Conservation (phyloP, 768 basidiomycete genomes). For the Lactarius sp. region DNA sequence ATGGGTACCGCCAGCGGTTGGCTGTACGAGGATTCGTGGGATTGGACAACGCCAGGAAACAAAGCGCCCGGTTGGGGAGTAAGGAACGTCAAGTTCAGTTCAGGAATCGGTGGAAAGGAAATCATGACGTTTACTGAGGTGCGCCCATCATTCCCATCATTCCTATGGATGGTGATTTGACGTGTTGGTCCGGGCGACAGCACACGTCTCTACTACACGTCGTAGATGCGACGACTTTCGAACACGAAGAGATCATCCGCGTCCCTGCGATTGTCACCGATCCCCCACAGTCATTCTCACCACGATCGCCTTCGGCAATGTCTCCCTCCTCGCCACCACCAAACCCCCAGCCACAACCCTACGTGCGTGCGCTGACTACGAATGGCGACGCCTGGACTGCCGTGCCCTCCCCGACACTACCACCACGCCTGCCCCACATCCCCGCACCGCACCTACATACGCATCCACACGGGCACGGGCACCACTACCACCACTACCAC, state of each 20-base stretch:
- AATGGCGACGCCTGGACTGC: neutral
- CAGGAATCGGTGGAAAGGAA: slow-evolving; percentile 56
- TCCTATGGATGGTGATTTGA: neutral
- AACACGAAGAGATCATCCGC: slow-evolving; percentile 63
- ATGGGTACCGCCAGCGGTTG: slow-evolving; percentile 47
- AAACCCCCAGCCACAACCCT: slow-evolving; percentile 16
- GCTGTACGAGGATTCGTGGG: slow-evolving; percentile 60
- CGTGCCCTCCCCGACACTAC: neutral
- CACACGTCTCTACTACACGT: slow-evolving; percentile 80
- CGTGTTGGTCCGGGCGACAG: slow-evolving; percentile 34
- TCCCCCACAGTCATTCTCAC: slow-evolving; percentile 22
- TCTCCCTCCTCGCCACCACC: neutral
- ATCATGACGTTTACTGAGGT: slow-evolving; percentile 91
- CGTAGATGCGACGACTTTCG: slow-evolving; percentile 81
- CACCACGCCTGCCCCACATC: slow-evolving; percentile 7
- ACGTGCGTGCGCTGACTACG: neutral
- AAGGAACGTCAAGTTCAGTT: slow-evolving; percentile 80
- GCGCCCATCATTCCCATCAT: slow-evolving; percentile 22
- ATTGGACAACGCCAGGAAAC: slow-evolving; percentile 50
- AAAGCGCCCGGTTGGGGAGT: slow-evolving; percentile 78
- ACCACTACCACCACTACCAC: slow-evolving; percentile 20
- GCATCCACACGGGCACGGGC: slow-evolving; percentile 10
- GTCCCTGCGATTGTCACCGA: slow-evolving; percentile 42
- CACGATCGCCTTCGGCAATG: slow-evolving; percentile 18
- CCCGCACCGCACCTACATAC: slow-evolving; percentile 9